Evolutionary conservation across 768 basidiomycete genomes (phyloP).

Genomic region (Hygrophorus russula): DNA sequence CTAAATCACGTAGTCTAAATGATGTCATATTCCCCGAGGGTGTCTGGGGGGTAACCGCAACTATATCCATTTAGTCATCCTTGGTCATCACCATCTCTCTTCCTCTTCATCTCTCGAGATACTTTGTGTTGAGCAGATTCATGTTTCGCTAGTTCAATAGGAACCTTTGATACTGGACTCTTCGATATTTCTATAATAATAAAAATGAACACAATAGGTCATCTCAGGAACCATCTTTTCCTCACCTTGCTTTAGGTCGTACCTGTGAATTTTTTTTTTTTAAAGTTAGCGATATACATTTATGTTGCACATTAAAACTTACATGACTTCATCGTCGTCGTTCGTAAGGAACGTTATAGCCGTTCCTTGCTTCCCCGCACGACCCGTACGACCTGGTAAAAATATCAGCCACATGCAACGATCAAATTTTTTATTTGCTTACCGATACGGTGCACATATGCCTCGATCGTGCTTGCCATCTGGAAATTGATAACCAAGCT

Average conservation of each 20-base stretch:
- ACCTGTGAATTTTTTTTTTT: constrained; percentile 57
- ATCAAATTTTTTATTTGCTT: constrained; percentile 18
- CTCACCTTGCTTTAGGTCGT: constrained; percentile 89
- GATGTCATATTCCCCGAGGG: no score
- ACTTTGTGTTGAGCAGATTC: constrained; percentile 87
- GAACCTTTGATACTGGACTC: constrained; percentile 85
- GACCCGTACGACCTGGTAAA: constrained; percentile 81
- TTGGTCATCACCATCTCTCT: constrained; percentile 74
- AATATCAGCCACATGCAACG: constrained; percentile 5
- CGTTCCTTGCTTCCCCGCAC: constrained; percentile 90
- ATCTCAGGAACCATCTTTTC: constrained; percentile 1
- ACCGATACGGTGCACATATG: constrained; percentile 97
- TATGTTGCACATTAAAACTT: no score
- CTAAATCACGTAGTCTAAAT: no score
- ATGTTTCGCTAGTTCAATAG: constrained; percentile 81
- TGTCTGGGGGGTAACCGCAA: no score
- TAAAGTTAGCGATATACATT: constrained; percentile 6
- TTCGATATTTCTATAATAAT: constrained; percentile 71
- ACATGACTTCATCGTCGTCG: constrained; percentile 97
- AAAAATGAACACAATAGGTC: no score
- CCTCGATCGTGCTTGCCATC: constrained; percentile 95
- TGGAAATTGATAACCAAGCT: constrained; percentile 95
- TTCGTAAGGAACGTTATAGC: constrained; percentile 95
- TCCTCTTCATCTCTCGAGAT: constrained; percentile 91
- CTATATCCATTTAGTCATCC: no score